phyloP scores from a whole-genome alignment of 495 filamentous ascomycete genomes.

The Pyrenula aspistea region DNA sequence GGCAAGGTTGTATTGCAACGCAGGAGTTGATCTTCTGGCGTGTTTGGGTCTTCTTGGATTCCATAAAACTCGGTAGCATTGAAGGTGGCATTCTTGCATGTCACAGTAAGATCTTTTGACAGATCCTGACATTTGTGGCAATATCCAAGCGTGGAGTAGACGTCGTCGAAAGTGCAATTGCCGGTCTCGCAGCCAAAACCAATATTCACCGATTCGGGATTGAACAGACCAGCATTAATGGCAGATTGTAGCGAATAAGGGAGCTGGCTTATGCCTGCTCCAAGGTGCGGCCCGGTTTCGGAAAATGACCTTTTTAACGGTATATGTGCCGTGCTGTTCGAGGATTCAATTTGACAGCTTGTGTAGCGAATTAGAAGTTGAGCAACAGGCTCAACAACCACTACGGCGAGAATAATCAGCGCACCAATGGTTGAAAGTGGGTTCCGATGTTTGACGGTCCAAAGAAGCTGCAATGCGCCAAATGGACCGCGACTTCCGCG shows the following conservation, averaged over 20 bases:
- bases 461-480: conserved; percentile 21
- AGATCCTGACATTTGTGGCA: conserved; percentile 27
- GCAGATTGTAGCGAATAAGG: conserved; percentile 9
- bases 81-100: neutral
- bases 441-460: neutral
- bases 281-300: neutral
- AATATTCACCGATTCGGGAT: neutral
- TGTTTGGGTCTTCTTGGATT: neutral
- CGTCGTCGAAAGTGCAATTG: conserved; percentile 25
- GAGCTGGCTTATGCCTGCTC: neutral
- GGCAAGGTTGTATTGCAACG: neutral
- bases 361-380: neutral
- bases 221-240: conserved; percentile 26
- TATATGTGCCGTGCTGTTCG: neutral
- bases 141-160: conserved; percentile 31
- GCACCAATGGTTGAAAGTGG: neutral
- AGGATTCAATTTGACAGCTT: neutral
- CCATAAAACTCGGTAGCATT: neutral
- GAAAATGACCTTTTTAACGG: neutral
- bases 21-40: neutral
- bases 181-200: conserved; percentile 25
- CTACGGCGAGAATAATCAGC: neutral
- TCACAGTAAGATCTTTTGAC: neutral
- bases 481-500: conserved; percentile 26
- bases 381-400: neutral